A percentile compares a stretch with the other conserved stretches of the same genome.
Evolutionary conservation across 78 protist species (phyloP).

Genomic region (Goniomonas avonlea): DNA sequence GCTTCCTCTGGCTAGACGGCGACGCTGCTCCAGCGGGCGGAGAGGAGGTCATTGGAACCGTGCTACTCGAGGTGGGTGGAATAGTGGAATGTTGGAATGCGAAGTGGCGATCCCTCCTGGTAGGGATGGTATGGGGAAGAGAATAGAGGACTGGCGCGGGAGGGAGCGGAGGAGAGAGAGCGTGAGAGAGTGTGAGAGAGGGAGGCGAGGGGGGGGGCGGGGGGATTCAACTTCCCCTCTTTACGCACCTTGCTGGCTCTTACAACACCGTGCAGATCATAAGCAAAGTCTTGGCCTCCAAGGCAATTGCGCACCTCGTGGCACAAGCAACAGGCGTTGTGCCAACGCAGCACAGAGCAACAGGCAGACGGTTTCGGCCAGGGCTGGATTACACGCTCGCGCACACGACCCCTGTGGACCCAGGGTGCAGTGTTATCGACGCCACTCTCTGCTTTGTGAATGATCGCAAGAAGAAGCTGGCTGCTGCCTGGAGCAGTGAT

Average conservation of each 20-base stretch:
- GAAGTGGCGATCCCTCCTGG: too few species aligned
- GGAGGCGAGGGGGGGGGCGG: neutral
- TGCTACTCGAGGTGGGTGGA: too few species aligned
- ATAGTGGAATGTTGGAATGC: too few species aligned
- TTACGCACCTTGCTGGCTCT: too few species aligned
- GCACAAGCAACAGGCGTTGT: neutral
- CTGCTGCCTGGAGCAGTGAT: too few species aligned
- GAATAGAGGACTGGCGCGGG: neutral
- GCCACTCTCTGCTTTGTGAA: slow-evolving; percentile 9
- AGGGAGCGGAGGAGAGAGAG: too few species aligned
- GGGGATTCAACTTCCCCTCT: too few species aligned
- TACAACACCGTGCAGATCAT: neutral
- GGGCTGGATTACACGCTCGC: slow-evolving; percentile 52
- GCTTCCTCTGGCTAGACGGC: slow-evolving; percentile 13
- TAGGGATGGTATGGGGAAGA: too few species aligned
- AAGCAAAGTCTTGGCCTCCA: neutral
- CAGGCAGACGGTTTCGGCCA: slow-evolving; percentile 39
- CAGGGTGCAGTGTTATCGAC: neutral
- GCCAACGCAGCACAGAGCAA: neutral
- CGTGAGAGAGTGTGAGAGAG: neutral
- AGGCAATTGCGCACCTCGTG: slow-evolving; percentile 10
- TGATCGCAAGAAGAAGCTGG: neutral
- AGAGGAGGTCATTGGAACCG: too few species aligned
- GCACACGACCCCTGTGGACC: neutral
- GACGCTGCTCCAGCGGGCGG: too few species aligned